These are phyloP conservation scores for Termitomyces sp. DNA, from an alignment of 768 basidiomycete species.

Conservation along the genomic window DNA sequence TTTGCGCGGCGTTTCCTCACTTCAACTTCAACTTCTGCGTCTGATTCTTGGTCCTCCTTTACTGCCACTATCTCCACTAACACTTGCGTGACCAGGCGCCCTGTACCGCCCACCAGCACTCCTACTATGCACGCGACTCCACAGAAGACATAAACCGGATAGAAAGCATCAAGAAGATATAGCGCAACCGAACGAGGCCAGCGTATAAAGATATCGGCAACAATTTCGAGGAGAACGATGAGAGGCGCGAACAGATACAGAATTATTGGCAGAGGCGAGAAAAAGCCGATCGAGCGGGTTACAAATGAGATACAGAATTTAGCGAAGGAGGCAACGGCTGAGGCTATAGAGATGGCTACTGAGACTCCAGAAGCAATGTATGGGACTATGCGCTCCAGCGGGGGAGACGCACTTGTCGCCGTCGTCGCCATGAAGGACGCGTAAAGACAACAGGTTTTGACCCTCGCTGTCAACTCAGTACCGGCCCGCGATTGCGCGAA, in stretches of 20 bases:
- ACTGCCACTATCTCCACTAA: slow-evolving; percentile 12
- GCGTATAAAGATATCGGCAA: slow-evolving; percentile 40
- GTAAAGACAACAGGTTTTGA: background rate
- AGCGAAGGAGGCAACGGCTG: background rate
- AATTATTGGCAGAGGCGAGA: slow-evolving; percentile 28
- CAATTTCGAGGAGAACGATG: slow-evolving; percentile 38
- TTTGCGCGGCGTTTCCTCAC: background rate
- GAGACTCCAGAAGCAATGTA: slow-evolving; percentile 14
- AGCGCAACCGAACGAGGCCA: slow-evolving; percentile 41
- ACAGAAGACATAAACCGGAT: slow-evolving; percentile 56
- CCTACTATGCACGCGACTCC: slow-evolving; percentile 58
- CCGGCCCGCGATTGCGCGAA: background rate
- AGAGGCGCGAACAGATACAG: slow-evolving; percentile 50
- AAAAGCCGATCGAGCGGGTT: slow-evolving; percentile 6
- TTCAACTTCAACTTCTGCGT: background rate
- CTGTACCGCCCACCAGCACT: slow-evolving; percentile 41
- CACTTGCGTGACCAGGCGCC: slow-evolving; percentile 14
- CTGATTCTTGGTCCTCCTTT: background rate
- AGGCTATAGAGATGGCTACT: slow-evolving; percentile 2
- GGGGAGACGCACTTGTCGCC: slow-evolving; percentile 5
- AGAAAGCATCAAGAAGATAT: slow-evolving; percentile 42
- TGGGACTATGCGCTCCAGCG: slow-evolving; percentile 17
- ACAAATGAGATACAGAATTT: slow-evolving; percentile 6
- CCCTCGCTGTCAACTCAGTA: no score
- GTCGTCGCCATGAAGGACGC: slow-evolving; percentile 2